These are phyloP conservation scores for Microdochium paspali DNA, from an alignment of 2,329 filamentous ascomycete species.

Conservation along the genomic window DNA sequence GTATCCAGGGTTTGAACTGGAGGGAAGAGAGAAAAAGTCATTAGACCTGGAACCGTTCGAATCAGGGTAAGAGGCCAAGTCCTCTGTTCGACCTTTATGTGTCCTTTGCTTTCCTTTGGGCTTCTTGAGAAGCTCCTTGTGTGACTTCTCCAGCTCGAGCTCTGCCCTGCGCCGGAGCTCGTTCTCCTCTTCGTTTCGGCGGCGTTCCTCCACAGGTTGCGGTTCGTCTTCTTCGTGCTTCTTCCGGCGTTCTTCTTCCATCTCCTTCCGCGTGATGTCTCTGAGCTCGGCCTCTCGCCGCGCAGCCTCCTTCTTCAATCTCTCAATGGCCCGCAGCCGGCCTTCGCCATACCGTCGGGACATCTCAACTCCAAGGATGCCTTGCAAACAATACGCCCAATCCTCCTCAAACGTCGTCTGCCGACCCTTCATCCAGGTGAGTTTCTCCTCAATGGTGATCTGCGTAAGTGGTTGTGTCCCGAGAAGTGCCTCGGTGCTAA, in stretches of 20 bases:
- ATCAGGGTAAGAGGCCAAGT: too few species aligned
- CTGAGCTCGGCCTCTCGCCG: neutral
- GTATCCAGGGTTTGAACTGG: too few species aligned
- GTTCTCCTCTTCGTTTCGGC: too few species aligned
- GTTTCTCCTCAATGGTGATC: neutral
- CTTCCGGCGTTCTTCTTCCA: neutral
- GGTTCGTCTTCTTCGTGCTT: too few species aligned
- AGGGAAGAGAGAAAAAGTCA: too few species aligned
- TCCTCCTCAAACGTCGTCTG: conserved; percentile 1
- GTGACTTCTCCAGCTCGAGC: too few species aligned
- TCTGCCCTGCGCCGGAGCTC: too few species aligned
- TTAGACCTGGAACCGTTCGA: too few species aligned
- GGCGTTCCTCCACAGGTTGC: too few species aligned
- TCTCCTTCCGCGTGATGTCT: neutral
- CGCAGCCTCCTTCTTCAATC: neutral
- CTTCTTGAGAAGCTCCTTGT: too few species aligned
- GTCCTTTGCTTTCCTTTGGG: too few species aligned
- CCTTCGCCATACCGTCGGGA: neutral
- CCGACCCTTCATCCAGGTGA: neutral
- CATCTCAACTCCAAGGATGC: neutral
- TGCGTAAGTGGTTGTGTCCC: conserved; percentile 1
- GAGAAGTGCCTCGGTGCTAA: neutral
- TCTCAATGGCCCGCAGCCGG: neutral
- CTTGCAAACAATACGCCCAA: neutral
- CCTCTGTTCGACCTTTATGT: too few species aligned